These are phyloP conservation scores for Epichloe hybrida DNA, from an alignment of 2,329 filamentous ascomycete genomes.

Conservation along the genomic window DNA sequence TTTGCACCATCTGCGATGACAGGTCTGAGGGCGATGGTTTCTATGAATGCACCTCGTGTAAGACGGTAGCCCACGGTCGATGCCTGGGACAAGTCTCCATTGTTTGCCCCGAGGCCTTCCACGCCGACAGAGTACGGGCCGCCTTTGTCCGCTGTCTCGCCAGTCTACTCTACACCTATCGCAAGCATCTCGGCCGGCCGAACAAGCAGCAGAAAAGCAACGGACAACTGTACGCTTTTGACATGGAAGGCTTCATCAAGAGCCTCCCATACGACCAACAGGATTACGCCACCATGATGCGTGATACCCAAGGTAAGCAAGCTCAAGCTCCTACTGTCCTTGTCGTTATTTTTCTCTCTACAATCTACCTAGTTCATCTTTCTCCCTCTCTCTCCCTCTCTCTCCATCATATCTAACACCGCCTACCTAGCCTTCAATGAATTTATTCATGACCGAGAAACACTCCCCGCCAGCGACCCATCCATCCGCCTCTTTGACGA, in stretches of 20 bases:
- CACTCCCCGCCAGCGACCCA: conserved; percentile 45
- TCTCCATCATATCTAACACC: background rate
- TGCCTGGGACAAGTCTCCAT: conserved; percentile 49
- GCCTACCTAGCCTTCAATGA: conserved; percentile 47
- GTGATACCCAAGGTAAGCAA: conserved; percentile 49
- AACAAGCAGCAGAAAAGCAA: conserved; percentile 46
- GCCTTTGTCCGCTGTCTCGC: conserved; percentile 52
- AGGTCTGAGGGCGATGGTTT: conserved; percentile 57
- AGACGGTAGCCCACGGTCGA: conserved; percentile 40
- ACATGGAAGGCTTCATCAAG: conserved; percentile 51
- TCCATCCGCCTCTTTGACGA: conserved; percentile 69
- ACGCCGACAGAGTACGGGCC: conserved; percentile 46
- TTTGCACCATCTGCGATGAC: conserved; percentile 66
- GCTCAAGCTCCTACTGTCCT: conserved; percentile 3
- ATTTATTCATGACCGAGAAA: conserved; percentile 73
- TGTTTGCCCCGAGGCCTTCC: conserved; percentile 50
- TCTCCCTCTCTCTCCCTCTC: background rate
- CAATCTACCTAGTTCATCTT: background rate
- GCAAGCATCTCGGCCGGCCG: conserved; percentile 47
- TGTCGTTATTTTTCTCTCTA: background rate
- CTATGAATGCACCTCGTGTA: conserved; percentile 59
- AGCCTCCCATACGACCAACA: conserved; percentile 53
- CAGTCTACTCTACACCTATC: conserved; percentile 53
- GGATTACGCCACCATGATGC: conserved; percentile 49
- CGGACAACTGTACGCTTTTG: conserved; percentile 48